Evolutionary conservation across 352 stramenopile species (phyloP).

Genomic region (Phytopythium helicoides): DNA sequence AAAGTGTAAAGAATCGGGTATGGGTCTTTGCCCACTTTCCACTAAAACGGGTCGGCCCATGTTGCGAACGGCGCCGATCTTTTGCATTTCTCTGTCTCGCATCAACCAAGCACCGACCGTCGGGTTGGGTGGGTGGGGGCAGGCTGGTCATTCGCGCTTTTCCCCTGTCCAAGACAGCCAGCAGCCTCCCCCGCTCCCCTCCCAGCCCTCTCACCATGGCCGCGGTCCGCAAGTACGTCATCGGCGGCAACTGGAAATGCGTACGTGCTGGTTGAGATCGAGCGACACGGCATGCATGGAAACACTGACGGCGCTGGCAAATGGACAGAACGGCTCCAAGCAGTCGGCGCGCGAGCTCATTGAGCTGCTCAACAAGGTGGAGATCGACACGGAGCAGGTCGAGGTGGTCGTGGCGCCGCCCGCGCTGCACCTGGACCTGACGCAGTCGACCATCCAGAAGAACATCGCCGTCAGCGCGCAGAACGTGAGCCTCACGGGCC

Average conservation of each 20-base stretch:
- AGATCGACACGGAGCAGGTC: constrained; percentile 54
- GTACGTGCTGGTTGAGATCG: too few species aligned
- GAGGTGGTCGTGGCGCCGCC: constrained; percentile 78
- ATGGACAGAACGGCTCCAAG: constrained; percentile 74
- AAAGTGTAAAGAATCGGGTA: not conserved
- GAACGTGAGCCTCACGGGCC: constrained; percentile 82
- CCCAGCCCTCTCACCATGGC: constrained; percentile 12
- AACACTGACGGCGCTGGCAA: too few species aligned
- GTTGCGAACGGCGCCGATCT: constrained; percentile 3
- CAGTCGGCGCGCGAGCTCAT: constrained; percentile 84
- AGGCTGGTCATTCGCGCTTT: constrained; percentile 8
- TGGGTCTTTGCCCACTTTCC: not conserved
- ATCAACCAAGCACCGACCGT: constrained; percentile 2
- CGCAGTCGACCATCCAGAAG: constrained; percentile 48
- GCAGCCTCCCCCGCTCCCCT: not conserved
- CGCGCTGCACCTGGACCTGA: constrained; percentile 50
- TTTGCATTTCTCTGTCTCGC: constrained; percentile 8
- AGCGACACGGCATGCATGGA: too few species aligned
- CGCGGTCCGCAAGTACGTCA: constrained; percentile 32
- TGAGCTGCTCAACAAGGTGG: constrained; percentile 78
- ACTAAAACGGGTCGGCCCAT: not conserved
- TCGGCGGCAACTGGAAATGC: constrained; percentile 53
- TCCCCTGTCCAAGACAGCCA: constrained; percentile 1
- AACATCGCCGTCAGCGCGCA: constrained; percentile 76
- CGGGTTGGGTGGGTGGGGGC: not conserved